Evolutionary conservation across 305 asterid genomes (phyloP), one percentile per base, ranked within the genome.

Genomic region (Fraxinus dipetala): DNA sequence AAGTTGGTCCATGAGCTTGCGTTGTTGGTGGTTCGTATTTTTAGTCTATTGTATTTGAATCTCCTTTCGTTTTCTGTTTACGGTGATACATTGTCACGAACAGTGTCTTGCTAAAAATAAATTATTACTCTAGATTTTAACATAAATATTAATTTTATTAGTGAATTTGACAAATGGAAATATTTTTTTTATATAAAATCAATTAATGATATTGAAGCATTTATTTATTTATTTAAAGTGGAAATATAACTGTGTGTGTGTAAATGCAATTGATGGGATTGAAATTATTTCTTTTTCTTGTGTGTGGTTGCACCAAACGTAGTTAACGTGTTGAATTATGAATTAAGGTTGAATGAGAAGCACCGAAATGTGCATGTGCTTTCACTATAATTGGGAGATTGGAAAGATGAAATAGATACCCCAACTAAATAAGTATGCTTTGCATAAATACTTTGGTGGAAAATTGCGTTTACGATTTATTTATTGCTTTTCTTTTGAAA

Each of bases 371-470:
- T 59, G 72, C 78, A 81, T 83, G 80, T 83, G 86, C 67, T 72
- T 43, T 69, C 81, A 45, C 78, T 73, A 48, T 63, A 43, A 32
- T 8, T 7, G 59, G 24, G 75, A 38, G 54, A 72, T 9, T 36
- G 81, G 43, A 67, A 74, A 80, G 32, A 38, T 78, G 89, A 85
- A 83, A 84, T 83, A 20, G 88, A 84, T 83, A 83, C 83, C 63
- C 45, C 83, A 87, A 82, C 84, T 82, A 80, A 90, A 78, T 82
- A 81, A 45, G 79, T 32, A 31, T 83, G 84, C 83, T 75, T 72
- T 81, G 76, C 76, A 85, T 82, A 61, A 80, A 79, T 82, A 65
- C 61, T 79, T 36, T 22, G 14, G 51, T 56, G 67, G 67, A 56
- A 56, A 56, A 56, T 20, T 22, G 28, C 1, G 20, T 6, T 56